Evolutionary conservation across 169 alveolate genomes (phyloP).

Genomic region (Cryptosporidium tyzzeri): DNA sequence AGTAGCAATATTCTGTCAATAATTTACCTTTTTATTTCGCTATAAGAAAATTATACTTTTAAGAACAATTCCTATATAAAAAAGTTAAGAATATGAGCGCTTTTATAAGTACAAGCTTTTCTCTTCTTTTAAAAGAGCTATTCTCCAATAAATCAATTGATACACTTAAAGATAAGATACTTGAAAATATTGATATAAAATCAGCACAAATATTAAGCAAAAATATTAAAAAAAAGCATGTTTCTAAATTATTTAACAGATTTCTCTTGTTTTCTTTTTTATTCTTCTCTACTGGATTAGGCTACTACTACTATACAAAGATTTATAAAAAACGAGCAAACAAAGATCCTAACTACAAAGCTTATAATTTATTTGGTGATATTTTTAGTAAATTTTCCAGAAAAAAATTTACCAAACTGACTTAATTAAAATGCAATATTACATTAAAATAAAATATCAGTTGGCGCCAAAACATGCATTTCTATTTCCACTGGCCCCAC

Average conservation of each 20-base stretch:
- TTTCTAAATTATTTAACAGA: constrained; percentile 34
- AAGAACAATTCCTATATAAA: background rate
- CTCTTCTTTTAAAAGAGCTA: constrained; percentile 29
- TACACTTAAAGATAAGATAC: constrained; percentile 17
- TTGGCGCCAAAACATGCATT: background rate
- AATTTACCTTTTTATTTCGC: background rate
- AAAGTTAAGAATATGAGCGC: background rate
- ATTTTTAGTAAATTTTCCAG: background rate
- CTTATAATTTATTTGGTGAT: constrained; percentile 28
- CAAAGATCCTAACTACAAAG: background rate
- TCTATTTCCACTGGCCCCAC: background rate
- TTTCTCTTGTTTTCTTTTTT: constrained; percentile 11
- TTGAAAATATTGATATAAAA: constrained; percentile 22
- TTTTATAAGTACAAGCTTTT: constrained; percentile 27
- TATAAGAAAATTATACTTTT: too few relatives aligned
- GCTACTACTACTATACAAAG: constrained; percentile 24
- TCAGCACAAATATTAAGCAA: background rate
- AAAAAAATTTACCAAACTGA: background rate
- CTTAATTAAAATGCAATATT: background rate
- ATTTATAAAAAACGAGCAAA: constrained; percentile 22
- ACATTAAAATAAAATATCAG: background rate
- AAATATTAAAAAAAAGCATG: background rate
- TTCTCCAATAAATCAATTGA: constrained; percentile 3
- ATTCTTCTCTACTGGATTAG: constrained; percentile 19
- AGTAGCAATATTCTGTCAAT: background rate